Conservation (phyloP, 2,329 filamentous ascomycete species). For the Aspergillus tanneri region DNA sequence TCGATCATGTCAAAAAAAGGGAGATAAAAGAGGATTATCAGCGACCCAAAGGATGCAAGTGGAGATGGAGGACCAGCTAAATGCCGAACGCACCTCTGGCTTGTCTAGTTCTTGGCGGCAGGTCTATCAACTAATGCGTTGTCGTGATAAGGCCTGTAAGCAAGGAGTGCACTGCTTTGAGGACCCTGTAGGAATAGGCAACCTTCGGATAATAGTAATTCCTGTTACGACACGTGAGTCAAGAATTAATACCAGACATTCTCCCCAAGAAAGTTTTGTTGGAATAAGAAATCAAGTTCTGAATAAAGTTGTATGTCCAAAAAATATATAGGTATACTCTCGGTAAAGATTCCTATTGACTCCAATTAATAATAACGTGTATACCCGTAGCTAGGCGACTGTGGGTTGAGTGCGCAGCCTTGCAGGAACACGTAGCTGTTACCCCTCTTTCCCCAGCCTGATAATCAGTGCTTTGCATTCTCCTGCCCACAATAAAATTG, state of each 20-base stretch:
- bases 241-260: background rate
- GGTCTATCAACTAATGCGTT: constrained; percentile 18
- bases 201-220: constrained; percentile 1
- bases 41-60: constrained; percentile 13
- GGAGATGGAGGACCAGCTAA: constrained; percentile 10
- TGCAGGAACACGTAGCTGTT: background rate
- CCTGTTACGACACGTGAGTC: background rate
- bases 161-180: constrained; percentile 18
- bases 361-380: background rate
- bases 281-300: too few species aligned
- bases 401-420: background rate
- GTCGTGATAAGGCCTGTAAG: constrained; percentile 8
- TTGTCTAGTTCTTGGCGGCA: constrained; percentile 12
- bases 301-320: too few species aligned
- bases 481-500: background rate
- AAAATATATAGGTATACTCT: background rate
- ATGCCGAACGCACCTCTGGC: constrained; percentile 11
- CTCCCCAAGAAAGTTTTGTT: background rate
- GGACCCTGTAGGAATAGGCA: background rate
- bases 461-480: background rate
- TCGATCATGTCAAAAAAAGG: constrained; percentile 1
- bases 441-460: background rate
- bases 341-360: background rate
- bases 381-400: background rate
- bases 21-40: constrained; percentile 16